Percentiles rank a stretch among this genome's conserved stretches.
phyloP scores from a whole-genome alignment of 2,329 filamentous ascomycete genomes.

The Colletotrichum sp. region DNA sequence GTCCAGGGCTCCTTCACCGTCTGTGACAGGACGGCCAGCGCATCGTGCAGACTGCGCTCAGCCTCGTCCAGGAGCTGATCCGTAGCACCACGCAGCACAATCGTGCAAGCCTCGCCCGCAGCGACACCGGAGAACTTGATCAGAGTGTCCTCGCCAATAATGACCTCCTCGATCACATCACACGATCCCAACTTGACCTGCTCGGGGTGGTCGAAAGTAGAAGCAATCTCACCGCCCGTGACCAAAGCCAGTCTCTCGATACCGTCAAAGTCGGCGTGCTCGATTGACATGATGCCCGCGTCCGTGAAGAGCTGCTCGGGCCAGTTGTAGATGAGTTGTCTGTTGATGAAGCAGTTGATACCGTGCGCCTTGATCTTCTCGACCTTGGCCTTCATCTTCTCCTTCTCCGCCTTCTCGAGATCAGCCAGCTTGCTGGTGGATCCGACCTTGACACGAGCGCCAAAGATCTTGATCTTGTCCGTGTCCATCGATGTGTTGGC shows the following conservation, averaged over 20 bases:
- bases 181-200: slow-evolving; percentile 96
- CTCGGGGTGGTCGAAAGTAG: slow-evolving; percentile 97
- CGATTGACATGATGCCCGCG: slow-evolving; percentile 96
- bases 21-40: slow-evolving; percentile 93
- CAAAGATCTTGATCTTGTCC: slow-evolving; percentile 99
- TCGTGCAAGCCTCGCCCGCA: slow-evolving; percentile 92
- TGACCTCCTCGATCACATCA: slow-evolving; percentile 95
- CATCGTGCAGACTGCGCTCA: slow-evolving; percentile 94
- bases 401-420: slow-evolving; percentile 95
- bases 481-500: slow-evolving; percentile 99
- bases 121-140: slow-evolving; percentile 98
- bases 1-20: slow-evolving; percentile 94
- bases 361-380: slow-evolving; percentile 98
- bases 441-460: slow-evolving; percentile 93
- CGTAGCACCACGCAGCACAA: slow-evolving; percentile 93
- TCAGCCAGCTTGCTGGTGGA: slow-evolving; percentile 98
- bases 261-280: slow-evolving; percentile 98
- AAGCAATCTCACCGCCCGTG: slow-evolving; percentile 95
- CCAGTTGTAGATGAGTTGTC: slow-evolving; percentile 99
- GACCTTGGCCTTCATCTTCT: slow-evolving; percentile 99
- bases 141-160: slow-evolving; percentile 96
- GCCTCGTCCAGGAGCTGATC: slow-evolving; percentile 97
- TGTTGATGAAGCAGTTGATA: slow-evolving; percentile 99
- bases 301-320: slow-evolving; percentile 98
- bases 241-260: slow-evolving; percentile 95